phyloP scores from a whole-genome alignment of 768 basidiomycete species.

The Suillus hirtellus region DNA sequence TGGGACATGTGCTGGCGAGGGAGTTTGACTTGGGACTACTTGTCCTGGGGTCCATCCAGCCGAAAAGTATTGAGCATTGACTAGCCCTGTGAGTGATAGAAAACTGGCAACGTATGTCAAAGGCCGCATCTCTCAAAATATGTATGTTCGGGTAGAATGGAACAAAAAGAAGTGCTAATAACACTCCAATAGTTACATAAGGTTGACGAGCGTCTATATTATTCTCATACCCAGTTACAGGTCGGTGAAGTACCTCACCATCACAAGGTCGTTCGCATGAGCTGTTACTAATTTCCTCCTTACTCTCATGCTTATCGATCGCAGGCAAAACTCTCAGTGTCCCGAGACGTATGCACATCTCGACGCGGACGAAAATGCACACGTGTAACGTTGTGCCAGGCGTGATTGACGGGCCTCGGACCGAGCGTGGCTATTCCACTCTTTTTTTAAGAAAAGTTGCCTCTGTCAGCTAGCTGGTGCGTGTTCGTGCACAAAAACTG shows the following conservation, averaged over 20 bases:
- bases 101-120: slow-evolving; percentile 38
- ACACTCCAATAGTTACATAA: slow-evolving; percentile 3
- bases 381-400: not conserved
- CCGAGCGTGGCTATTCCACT: not conserved
- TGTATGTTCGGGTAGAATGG: slow-evolving; percentile 21
- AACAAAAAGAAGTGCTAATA: slow-evolving; percentile 14
- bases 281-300: not conserved
- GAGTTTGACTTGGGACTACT: slow-evolving; percentile 36
- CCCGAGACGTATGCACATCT: not conserved
- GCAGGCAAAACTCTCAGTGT: not conserved
- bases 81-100: slow-evolving; percentile 20
- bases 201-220: not conserved
- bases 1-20: slow-evolving; percentile 20
- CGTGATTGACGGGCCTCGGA: not conserved
- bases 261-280: not conserved
- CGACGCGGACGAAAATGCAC: not conserved
- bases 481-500: not conserved
- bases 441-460: not conserved
- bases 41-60: slow-evolving; percentile 82
- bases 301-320: not conserved
- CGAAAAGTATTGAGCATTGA: slow-evolving; percentile 73
- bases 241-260: not conserved
- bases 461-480: not conserved
- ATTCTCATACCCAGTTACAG: too few species aligned
- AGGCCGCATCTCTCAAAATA: slow-evolving; percentile 51